These are phyloP conservation scores for Babesia bovis DNA, from an alignment of 169 alveolate species.

Conservation along the genomic window DNA sequence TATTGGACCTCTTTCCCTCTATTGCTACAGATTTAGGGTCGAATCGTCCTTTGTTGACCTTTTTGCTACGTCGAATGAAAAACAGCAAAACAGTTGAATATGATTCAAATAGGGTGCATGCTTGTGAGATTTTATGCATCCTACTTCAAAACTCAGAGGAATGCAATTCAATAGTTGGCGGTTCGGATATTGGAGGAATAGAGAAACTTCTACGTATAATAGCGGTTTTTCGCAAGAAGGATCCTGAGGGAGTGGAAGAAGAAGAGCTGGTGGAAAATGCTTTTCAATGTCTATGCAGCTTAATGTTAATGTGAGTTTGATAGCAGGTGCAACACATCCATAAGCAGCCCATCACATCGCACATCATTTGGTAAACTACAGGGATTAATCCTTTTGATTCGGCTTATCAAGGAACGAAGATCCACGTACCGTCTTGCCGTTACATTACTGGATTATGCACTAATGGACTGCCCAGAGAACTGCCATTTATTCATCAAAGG, in stretches of 20 bases:
- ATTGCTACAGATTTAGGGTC: slow-evolving; percentile 14
- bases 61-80: slow-evolving; percentile 47
- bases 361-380: slow-evolving; percentile 74
- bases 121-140: slow-evolving; percentile 73
- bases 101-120: slow-evolving; percentile 67
- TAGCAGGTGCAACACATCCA: neutral
- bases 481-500: slow-evolving; percentile 66
- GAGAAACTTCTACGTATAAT: slow-evolving; percentile 76
- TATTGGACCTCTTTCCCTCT: slow-evolving; percentile 44
- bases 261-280: slow-evolving; percentile 78
- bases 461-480: slow-evolving; percentile 66
- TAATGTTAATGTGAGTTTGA: slow-evolving; percentile 69
- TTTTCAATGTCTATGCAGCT: slow-evolving; percentile 78
- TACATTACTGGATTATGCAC: slow-evolving; percentile 69
- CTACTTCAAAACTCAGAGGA: slow-evolving; percentile 72
- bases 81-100: slow-evolving; percentile 56
- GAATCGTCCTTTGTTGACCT: slow-evolving; percentile 20
- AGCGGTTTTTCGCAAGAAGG: slow-evolving; percentile 76
- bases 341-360: slow-evolving; percentile 61
- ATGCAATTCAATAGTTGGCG: slow-evolving; percentile 59
- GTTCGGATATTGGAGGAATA: slow-evolving; percentile 71
- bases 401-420: slow-evolving; percentile 70
- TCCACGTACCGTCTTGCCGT: slow-evolving; percentile 64
- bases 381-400: slow-evolving; percentile 66
- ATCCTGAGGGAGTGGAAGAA: slow-evolving; percentile 79